These are phyloP conservation scores for Dimocarpus longan DNA, from an alignment of 345 rosid species.

Conservation along the genomic window DNA sequence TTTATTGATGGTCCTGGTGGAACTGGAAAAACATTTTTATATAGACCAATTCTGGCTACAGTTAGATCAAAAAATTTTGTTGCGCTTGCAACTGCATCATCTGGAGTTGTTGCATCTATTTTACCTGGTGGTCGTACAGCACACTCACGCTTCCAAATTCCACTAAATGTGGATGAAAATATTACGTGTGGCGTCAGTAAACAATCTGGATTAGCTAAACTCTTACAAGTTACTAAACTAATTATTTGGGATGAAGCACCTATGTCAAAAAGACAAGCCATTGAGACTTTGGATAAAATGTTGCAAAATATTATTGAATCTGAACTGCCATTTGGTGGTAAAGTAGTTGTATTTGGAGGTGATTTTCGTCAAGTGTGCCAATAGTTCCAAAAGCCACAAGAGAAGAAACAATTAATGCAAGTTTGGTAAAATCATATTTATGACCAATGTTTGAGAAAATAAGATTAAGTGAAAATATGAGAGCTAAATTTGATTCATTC, in stretches of 20 bases:
- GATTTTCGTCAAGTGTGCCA: not conserved
- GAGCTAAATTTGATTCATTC: no score
- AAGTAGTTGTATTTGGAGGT: no score
- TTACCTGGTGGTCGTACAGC: not conserved
- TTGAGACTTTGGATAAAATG: not conserved
- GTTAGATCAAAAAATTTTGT: not conserved
- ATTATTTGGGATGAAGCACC: conserved; percentile 15
- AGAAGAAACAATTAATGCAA: not conserved
- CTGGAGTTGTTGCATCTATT: not conserved
- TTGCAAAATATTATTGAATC: not conserved
- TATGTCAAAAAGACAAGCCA: not conserved
- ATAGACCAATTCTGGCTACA: not conserved
- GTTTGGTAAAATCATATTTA: not conserved
- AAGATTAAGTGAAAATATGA: no score
- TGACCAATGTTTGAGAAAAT: not conserved
- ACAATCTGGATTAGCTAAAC: not conserved
- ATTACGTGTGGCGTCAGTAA: not conserved
- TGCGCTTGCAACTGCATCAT: not conserved
- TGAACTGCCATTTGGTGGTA: no score
- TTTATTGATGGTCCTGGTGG: conserved; percentile 12
- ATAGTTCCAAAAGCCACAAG: not conserved
- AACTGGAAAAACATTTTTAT: conserved; percentile 17
- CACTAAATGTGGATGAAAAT: not conserved
- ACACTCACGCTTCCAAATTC: conserved; percentile 17
- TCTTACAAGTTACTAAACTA: not conserved